A percentile compares a stretch with the other conserved stretches of the same genome.
phyloP scores from a whole-genome alignment of 2,329 filamentous ascomycete genomes.

The Simplicillium aogashimaense region DNA sequence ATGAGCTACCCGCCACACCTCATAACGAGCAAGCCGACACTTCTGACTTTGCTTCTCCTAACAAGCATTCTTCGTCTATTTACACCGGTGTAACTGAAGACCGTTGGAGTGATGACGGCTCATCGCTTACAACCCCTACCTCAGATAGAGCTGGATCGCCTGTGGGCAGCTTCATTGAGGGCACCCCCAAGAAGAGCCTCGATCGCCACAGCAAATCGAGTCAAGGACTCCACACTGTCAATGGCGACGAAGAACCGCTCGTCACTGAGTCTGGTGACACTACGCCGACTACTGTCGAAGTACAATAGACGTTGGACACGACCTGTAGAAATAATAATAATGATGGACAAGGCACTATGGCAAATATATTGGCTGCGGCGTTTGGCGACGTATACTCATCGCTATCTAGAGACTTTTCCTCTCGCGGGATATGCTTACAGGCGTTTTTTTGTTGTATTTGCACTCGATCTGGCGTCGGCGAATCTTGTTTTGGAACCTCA shows the following conservation, averaged over 20 bases:
- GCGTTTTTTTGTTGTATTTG: neutral
- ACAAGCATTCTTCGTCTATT: slow-evolving; percentile 26
- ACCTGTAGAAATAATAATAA: too few species aligned
- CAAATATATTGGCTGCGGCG: neutral
- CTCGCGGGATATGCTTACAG: neutral
- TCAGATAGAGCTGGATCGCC: slow-evolving; percentile 24
- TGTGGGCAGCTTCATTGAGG: slow-evolving; percentile 20
- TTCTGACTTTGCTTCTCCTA: slow-evolving; percentile 16
- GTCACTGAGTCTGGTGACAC: slow-evolving; percentile 2
- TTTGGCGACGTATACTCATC: neutral
- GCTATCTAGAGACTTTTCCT: neutral
- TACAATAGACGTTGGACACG: slow-evolving; percentile 3
- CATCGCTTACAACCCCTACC: slow-evolving; percentile 26
- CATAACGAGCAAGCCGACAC: slow-evolving; percentile 15
- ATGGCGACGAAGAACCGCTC: neutral
- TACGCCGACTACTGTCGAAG: slow-evolving; percentile 3
- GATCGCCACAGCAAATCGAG: too few species aligned
- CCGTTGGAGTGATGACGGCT: slow-evolving; percentile 25
- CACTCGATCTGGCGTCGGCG: neutral
- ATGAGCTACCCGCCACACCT: slow-evolving; percentile 6
- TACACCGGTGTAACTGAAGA: slow-evolving; percentile 27
- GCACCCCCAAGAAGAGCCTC: slow-evolving; percentile 20
- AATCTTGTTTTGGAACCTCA: too few species aligned
- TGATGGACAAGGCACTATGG: neutral
- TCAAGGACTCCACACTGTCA: too few species aligned